These are phyloP conservation scores for Westerdykella sp. DNA, from an alignment of 2,329 filamentous ascomycete genomes.

Conservation along the genomic window DNA sequence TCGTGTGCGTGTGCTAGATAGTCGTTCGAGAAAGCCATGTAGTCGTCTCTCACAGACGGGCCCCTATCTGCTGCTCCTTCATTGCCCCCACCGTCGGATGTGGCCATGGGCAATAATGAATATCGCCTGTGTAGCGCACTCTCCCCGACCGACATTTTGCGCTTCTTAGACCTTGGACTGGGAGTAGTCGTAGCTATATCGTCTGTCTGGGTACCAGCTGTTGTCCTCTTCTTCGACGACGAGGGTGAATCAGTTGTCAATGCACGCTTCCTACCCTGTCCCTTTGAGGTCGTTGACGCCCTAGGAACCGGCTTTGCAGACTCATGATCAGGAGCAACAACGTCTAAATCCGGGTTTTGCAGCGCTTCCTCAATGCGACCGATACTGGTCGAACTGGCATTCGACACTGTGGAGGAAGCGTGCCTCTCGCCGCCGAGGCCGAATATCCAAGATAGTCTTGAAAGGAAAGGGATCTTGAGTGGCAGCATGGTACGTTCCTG, in stretches of 20 bases:
- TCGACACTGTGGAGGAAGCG: neutral
- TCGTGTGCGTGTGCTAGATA: constrained; percentile 1
- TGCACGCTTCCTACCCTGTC: neutral
- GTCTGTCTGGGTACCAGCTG: neutral
- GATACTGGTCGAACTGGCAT: neutral
- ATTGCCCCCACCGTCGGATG: no score
- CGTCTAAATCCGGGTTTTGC: constrained; percentile 1
- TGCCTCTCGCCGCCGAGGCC: no score
- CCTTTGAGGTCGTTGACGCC: neutral
- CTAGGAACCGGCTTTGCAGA: neutral
- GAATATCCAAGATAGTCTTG: no score
- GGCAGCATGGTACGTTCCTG: no score
- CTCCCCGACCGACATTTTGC: no score
- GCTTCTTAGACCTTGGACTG: no score
- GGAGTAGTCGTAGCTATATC: neutral
- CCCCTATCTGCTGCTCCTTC: no score
- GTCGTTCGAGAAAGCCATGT: constrained; percentile 1
- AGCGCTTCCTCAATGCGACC: neutral
- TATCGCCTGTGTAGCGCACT: no score
- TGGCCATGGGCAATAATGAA: no score
- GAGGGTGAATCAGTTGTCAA: neutral
- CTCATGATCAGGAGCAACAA: neutral
- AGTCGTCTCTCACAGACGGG: no score
- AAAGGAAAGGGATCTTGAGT: no score
- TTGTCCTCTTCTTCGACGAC: neutral